Percentiles rank a stretch among this genome's conserved stretches.
Evolutionary conservation across 176 grass and related monocot genomes (phyloP).

Genomic region (Carex parvula): DNA sequence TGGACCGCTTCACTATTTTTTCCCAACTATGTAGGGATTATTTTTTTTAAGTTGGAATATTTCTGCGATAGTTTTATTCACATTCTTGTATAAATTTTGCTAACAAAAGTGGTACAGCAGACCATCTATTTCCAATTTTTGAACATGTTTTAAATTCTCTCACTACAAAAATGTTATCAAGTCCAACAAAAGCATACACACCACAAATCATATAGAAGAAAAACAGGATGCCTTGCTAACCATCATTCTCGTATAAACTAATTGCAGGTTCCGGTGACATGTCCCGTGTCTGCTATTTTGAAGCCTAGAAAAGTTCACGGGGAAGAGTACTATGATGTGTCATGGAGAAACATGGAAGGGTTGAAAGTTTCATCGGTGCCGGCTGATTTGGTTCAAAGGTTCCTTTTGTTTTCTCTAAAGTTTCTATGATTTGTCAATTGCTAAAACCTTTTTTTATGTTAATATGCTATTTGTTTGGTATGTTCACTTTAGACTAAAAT

Average conservation of each 20-base stretch:
- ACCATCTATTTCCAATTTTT: no score
- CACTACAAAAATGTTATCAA: no score
- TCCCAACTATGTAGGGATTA: neutral
- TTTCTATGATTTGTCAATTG: neutral
- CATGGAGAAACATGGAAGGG: conserved; percentile 63
- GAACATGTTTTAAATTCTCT: no score
- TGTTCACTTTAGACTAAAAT: neutral
- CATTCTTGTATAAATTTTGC: conserved; percentile 13
- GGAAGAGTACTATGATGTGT: conserved; percentile 74
- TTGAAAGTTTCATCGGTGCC: conserved; percentile 61
- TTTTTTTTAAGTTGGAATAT: neutral
- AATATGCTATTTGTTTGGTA: conserved; percentile 10
- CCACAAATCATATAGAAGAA: no score
- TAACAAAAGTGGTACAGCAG: no score
- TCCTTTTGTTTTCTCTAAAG: neutral
- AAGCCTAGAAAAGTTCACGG: conserved; percentile 81
- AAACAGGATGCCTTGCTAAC: no score
- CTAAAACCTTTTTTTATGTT: no score
- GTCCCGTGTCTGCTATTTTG: conserved; percentile 56
- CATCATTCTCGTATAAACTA: conserved; percentile 27
- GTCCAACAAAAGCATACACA: no score
- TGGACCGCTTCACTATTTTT: conserved; percentile 1
- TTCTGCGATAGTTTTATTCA: conserved; percentile 18
- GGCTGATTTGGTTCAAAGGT: conserved; percentile 70
- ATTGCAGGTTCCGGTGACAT: conserved; percentile 70